A percentile compares a stretch with the other conserved stretches of the same genome.
phyloP scores from a whole-genome alignment of 2,329 filamentous ascomycete species.

The Pseudofabraea citricarpa region DNA sequence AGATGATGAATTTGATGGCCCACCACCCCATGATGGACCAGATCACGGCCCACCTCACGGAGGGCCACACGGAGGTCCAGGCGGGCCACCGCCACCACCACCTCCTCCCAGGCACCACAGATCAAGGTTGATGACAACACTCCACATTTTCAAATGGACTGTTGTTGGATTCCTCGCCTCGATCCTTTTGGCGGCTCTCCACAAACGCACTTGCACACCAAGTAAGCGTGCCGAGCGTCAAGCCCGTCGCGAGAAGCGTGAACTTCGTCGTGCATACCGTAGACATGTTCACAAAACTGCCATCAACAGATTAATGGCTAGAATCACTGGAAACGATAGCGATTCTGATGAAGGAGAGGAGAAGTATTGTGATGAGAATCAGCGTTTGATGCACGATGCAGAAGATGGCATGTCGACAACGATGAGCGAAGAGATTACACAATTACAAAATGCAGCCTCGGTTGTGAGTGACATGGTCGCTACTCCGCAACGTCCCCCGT shows the following conservation, averaged over 20 bases:
- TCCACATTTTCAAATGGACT: constrained; percentile 16
- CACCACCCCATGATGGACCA: constrained; percentile 1
- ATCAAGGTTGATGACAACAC: background rate
- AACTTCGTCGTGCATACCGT: constrained; percentile 11
- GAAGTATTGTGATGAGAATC: constrained; percentile 17
- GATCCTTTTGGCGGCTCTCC: constrained; percentile 16
- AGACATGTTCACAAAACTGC: constrained; percentile 14
- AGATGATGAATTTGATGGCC: background rate
- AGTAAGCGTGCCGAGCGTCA: constrained; percentile 9
- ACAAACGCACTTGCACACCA: constrained; percentile 13
- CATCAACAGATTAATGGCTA: constrained; percentile 10
- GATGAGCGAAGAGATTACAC: constrained; percentile 17
- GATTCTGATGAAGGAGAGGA: constrained; percentile 9
- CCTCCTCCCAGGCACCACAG: background rate
- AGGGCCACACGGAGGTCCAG: background rate
- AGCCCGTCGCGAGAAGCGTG: constrained; percentile 14
- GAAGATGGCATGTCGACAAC: constrained; percentile 18
- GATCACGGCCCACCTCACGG: background rate
- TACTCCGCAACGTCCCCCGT: background rate
- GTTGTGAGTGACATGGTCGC: constrained; percentile 19
- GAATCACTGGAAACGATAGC: constrained; percentile 6
- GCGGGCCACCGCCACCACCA: background rate
- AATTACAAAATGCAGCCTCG: constrained; percentile 17
- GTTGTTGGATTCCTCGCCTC: constrained; percentile 19
- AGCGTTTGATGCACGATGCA: constrained; percentile 10